phyloP scores from a whole-genome alignment of 2,329 filamentous ascomycete species.

The Penicillium sp. region DNA sequence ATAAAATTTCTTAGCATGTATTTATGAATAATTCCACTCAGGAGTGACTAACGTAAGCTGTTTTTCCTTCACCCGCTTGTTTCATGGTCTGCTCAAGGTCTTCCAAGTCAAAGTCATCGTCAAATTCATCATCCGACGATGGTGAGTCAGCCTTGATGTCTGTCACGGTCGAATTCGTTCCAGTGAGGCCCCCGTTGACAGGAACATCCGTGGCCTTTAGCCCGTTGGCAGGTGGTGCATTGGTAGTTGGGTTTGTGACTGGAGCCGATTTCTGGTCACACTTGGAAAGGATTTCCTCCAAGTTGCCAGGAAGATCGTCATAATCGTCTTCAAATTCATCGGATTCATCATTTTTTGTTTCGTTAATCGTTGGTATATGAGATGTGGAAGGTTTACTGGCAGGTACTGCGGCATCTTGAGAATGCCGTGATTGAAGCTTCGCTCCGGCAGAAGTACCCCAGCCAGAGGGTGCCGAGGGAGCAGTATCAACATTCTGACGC shows the following conservation, averaged over 20 bases:
- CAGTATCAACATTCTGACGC: conserved; percentile 13
- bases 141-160: conserved; percentile 31
- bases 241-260: conserved; percentile 10
- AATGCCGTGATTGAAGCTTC: conserved; percentile 7
- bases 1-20: conserved; percentile 62
- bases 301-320: conserved; percentile 59
- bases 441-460: conserved; percentile 18
- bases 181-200: neutral
- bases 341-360: conserved; percentile 30
- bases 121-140: conserved; percentile 71
- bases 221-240: conserved; percentile 17
- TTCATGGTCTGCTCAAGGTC: conserved; percentile 63
- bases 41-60: conserved; percentile 65
- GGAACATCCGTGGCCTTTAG: conserved; percentile 3
- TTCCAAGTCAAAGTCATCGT: conserved; percentile 63
- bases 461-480: conserved; percentile 16
- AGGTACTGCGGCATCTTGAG: neutral
- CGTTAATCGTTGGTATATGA: conserved; percentile 15
- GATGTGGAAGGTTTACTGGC: conserved; percentile 8
- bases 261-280: conserved; percentile 48
- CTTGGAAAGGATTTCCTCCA: conserved; percentile 59
- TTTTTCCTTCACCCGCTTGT: conserved; percentile 66
- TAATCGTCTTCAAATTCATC: conserved; percentile 72
- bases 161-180: conserved; percentile 1
- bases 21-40: conserved; percentile 32